Evolutionary conservation across 495 filamentous ascomycete species (phyloP), one percentile per base, ranked within the genome.

Genomic region (Penicillium canariense): DNA sequence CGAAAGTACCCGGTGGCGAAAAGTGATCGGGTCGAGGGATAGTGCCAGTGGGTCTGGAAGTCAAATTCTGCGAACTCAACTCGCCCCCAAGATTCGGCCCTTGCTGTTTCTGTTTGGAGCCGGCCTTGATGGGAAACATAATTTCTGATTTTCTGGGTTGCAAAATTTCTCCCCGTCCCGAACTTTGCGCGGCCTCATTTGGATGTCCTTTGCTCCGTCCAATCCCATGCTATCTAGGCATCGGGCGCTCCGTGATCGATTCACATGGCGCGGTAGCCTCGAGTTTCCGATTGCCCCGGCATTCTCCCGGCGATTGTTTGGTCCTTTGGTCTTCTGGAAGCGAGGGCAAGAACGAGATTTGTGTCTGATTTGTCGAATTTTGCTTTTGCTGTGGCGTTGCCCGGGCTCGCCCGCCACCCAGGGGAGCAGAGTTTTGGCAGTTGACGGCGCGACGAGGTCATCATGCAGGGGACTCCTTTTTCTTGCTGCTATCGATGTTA

Each of bases 1-100:
- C 61, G 61, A 64, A 61, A 61, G 42, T 28, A 48, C 20, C 45
- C 46, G 45, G 49, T 55, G 54, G 58, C 54, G 49, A 64, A 61
- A 55, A 50, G 17, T 46, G 32, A 53, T 56, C 54, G 47, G 54
- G 54, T 39, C 48, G 18, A 23, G 48, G 5, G 11, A 18, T 12
- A 26, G 38, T 31, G 47, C 55, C 35, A 47, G 56, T 51, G 56
- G 56, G 51, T 59, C 56, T 48, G 20, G 30, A 54, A 30, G 5
- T 38, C n/a, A 38, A 42, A 12, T 14, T 10, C 5, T 34, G 25
- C 25, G 43, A 27, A 46, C 14, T 18, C 7, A 23, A 18, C 26
- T 5, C 30, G 1, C 3, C 34, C 18, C 27, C 27, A 31, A 22
- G 18, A 22, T 30, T 51, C 49, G 35, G 48, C 48, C 48, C 48